Evolutionary conservation across 2,329 filamentous ascomycete species (phyloP).

Genomic region (Hymenoscyphus fructigenus): DNA sequence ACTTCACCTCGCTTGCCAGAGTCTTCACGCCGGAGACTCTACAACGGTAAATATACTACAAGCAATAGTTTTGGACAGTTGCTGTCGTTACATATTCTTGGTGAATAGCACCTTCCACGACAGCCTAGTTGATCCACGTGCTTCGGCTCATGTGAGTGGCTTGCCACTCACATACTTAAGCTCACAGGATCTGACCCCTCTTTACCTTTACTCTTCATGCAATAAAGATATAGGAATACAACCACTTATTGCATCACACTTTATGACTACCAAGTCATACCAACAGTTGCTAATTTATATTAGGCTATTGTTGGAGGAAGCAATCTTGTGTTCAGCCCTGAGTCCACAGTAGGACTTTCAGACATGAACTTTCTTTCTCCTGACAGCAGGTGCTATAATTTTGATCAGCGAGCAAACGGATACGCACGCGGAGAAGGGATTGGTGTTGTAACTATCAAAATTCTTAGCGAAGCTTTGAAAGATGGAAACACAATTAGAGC

Average conservation of each 20-base stretch:
- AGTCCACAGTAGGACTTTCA: no score
- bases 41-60: not conserved
- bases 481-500: not conserved
- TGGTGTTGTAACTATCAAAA: not conserved
- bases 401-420: conserved; percentile 58
- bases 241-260: not conserved
- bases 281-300: conserved; percentile 4
- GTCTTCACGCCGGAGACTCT: not conserved
- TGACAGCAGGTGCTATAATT: conserved; percentile 48
- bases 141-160: no score
- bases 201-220: no score
- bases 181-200: no score
- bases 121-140: no score
- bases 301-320: no score
- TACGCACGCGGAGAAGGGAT: conserved; percentile 53
- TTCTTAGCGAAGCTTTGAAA: not conserved
- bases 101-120: no score
- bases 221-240: no score
- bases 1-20: not conserved
- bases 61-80: no score
- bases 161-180: no score
- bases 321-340: no score
- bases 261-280: conserved; percentile 6
- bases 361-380: conserved; percentile 30
- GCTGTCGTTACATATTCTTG: no score